Evolutionary conservation across 2,329 filamentous ascomycete species (phyloP).

Genomic region (Venturia carpophila): DNA sequence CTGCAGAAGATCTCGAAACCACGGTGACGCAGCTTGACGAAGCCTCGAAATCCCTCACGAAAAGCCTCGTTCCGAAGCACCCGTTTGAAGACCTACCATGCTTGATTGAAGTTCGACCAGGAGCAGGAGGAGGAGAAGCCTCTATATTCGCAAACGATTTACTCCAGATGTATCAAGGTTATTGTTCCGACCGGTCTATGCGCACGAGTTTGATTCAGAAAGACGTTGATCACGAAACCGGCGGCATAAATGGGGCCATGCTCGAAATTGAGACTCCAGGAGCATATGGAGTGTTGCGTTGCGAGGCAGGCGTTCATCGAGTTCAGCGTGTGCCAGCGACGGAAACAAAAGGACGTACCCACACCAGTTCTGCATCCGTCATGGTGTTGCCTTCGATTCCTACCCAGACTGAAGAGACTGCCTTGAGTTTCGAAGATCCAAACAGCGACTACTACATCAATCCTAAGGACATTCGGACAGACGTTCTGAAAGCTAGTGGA

Average conservation of each 20-base stretch:
- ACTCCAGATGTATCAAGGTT: constrained; percentile 79
- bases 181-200: constrained; percentile 63
- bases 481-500: constrained; percentile 86
- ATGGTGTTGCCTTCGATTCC: constrained; percentile 85
- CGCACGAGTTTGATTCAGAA: constrained; percentile 71
- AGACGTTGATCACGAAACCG: constrained; percentile 53
- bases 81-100: constrained; percentile 86
- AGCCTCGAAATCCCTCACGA: constrained; percentile 62
- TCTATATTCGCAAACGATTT: constrained; percentile 82
- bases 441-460: constrained; percentile 88
- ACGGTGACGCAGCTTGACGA: constrained; percentile 55
- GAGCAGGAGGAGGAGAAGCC: constrained; percentile 85
- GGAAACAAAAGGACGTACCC: constrained; percentile 81
- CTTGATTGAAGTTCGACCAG: constrained; percentile 83
- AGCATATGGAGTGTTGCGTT: constrained; percentile 72
- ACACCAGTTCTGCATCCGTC: constrained; percentile 87
- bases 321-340: constrained; percentile 91
- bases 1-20: constrained; percentile 60
- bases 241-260: constrained; percentile 68
- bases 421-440: constrained; percentile 67
- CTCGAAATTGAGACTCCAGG: constrained; percentile 71
- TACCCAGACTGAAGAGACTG: constrained; percentile 43
- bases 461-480: constrained; percentile 69
- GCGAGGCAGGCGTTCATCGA: constrained; percentile 88
- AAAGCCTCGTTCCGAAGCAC: constrained; percentile 74